A percentile compares a stretch with the other conserved stretches of the same genome.
Conservation (phyloP, 176 grass and related monocot genomes). For the Ensete ventricosum region DNA sequence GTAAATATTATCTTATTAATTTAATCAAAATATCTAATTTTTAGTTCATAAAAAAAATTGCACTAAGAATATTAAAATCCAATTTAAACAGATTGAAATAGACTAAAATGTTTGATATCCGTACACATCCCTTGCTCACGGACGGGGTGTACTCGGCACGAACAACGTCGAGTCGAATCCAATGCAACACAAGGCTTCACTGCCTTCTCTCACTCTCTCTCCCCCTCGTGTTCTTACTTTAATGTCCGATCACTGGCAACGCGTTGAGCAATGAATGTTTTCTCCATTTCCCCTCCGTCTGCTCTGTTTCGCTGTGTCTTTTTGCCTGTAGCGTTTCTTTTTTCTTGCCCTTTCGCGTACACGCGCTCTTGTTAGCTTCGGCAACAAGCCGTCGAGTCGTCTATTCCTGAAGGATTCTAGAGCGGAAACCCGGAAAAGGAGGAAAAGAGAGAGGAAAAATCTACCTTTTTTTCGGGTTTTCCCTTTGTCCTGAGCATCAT, state of each 20-base stretch:
- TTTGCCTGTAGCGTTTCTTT: not conserved
- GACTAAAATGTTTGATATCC: no score
- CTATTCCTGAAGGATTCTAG: conserved; percentile 1
- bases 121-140: no score
- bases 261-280: not conserved
- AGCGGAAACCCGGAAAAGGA: not conserved
- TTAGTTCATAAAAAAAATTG: not conserved
- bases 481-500: not conserved
- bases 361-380: not conserved
- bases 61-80: not conserved
- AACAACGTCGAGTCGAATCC: no score
- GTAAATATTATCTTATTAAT: not conserved
- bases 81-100: no score
- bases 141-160: no score
- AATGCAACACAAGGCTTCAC: no score
- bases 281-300: not conserved
- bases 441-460: not conserved
- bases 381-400: not conserved
- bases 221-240: no score
- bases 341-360: not conserved
- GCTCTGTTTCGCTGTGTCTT: not conserved
- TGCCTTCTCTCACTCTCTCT: no score
- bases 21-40: not conserved
- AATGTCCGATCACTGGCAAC: no score
- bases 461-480: not conserved